These are phyloP conservation scores for Daldinia grandis DNA, from an alignment of 495 filamentous ascomycete genomes.

Conservation along the genomic window DNA sequence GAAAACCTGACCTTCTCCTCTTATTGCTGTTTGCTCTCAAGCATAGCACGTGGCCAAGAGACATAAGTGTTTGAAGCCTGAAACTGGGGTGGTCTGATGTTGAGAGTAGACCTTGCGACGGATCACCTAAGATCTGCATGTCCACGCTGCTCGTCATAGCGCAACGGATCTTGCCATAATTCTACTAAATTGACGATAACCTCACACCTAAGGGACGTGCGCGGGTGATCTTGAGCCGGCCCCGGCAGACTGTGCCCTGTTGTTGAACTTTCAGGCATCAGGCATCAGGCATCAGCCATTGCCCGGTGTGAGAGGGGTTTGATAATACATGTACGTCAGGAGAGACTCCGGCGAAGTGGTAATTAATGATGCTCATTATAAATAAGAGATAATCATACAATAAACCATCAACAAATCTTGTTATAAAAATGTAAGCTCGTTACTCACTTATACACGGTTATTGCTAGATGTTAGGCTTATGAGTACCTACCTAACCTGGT, in stretches of 20 bases:
- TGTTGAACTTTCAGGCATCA: neutral
- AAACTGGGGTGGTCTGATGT: conserved; percentile 37
- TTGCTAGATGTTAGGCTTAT: neutral
- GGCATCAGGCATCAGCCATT: neutral
- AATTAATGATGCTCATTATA: neutral
- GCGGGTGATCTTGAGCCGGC: neutral
- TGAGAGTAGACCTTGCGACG: conserved; percentile 29
- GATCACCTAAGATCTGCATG: conserved; percentile 31
- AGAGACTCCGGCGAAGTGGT: neutral
- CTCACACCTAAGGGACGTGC: conserved; percentile 22
- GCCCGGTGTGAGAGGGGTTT: neutral
- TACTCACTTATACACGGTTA: neutral
- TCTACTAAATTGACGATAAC: conserved; percentile 24
- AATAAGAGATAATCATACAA: neutral
- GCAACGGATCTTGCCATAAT: neutral
- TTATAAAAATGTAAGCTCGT: neutral
- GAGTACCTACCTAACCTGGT: no score
- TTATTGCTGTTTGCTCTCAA: conserved; percentile 2
- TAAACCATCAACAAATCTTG: neutral
- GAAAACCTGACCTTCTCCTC: conserved; percentile 6
- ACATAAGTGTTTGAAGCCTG: conserved; percentile 38
- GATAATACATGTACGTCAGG: neutral
- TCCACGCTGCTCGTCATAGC: conserved; percentile 7
- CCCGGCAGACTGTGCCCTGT: neutral
- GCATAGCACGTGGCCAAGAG: conserved; percentile 28